Evolutionary conservation across 208 protist species (phyloP).

Genomic region (Plasmodiophora brassicae): DNA sequence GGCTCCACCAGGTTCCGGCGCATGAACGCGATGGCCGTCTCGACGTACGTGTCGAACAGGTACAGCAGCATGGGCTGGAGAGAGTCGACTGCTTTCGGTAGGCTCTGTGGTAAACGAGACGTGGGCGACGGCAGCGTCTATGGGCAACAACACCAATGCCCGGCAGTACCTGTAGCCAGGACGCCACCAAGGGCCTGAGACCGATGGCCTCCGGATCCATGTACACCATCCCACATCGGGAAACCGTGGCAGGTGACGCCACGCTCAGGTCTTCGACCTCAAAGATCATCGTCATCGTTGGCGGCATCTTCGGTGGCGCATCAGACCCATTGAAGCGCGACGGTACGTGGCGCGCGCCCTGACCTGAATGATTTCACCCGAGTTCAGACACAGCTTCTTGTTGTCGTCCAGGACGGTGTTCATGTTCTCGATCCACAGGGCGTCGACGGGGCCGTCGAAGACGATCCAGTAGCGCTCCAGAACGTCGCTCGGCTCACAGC

Average conservation of each 20-base stretch:
- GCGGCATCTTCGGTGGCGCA: too few relatives aligned
- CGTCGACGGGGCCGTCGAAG: conserved; percentile 91
- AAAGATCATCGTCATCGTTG: conserved; percentile 63
- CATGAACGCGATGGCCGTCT: conserved; percentile 80
- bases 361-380: conserved; percentile 64
- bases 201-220: conserved; percentile 76
- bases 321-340: too few relatives aligned
- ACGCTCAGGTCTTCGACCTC: conserved; percentile 66
- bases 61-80: conserved; percentile 31
- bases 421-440: conserved; percentile 63
- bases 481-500: conserved; percentile 72
- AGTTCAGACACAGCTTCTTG: conserved; percentile 62
- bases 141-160: too few relatives aligned
- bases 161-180: conserved; percentile 56
- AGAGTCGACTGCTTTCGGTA: conserved; percentile 45
- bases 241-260: conserved; percentile 76
- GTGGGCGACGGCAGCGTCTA: too few relatives aligned
- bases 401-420: conserved; percentile 66
- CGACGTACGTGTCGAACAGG: conserved; percentile 79
- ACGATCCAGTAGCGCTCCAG: conserved; percentile 78
- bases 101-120: too few relatives aligned
- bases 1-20: conserved; percentile 78
- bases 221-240: conserved; percentile 91
- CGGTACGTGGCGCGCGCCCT: too few relatives aligned
- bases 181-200: conserved; percentile 47